Evolutionary conservation across 768 basidiomycete species (phyloP), one percentile per base, ranked within the genome.

Genomic region (Rhizopogon salebrosus): DNA sequence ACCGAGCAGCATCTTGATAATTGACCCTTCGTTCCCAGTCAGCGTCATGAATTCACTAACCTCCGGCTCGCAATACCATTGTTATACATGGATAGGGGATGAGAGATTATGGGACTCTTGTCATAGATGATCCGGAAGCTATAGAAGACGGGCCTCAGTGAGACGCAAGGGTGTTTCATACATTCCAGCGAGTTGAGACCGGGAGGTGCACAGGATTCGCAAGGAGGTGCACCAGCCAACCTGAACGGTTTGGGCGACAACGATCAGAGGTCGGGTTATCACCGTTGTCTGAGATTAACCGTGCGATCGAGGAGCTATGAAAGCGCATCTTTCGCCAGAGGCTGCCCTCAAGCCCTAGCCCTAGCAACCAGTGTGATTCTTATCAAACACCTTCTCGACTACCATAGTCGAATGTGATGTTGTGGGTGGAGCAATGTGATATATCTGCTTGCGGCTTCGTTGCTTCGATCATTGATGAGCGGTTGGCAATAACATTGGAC

Each of bases 41-140:
- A n/a, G n/a, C 85, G 73, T 5, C 92, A 74, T 7, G 85, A 52
- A 38, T 73, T 78, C 20, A 83, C 73, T 60, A 83, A 84, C n/a
- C 64, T 67, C 31, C 77, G 72, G 49, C 61, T 53, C 14, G 63
- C 60, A 31, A 55, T 54, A 0, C 55, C 14, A 20, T 45, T 18
- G 13, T 7, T 29, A 74, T 61, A 24, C 62, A 77, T 62, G 14
- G 65, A 53, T 1, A 91, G 70, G 2, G 1, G 80, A 69, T 0
- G 80, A 76, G 20, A 91, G 70, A 3, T 11, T 80, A 69, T 0
- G 80, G 76, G 20, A 91, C 65, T 0, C 31, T 72, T 60, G 62
- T 89, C 80, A 16, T 88, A 68, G 58, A 74, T 83, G 69, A 92
- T 89, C 55, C 86, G 82, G 60, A 89, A 92, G 76, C 80, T 56